Conservation (phyloP, 352 stramenopile species). For the Hyaloperonospora brassicae region DNA sequence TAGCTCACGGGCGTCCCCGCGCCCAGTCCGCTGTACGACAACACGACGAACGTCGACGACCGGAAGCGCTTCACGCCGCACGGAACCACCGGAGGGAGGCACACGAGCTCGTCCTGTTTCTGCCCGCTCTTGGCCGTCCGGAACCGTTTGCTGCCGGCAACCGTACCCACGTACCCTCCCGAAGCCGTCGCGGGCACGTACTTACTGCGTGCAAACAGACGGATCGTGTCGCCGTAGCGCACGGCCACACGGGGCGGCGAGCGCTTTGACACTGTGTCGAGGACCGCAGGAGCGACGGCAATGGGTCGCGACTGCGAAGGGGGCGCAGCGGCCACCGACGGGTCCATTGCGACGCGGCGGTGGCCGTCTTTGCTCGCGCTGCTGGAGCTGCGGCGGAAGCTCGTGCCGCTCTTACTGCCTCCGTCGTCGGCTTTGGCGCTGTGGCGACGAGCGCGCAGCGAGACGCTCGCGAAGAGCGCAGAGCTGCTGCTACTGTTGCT, state of each 20-base stretch:
- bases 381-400: conserved; percentile 17
- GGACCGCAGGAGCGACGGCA: conserved; percentile 17
- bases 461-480: conserved; percentile 31
- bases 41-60: conserved; percentile 53
- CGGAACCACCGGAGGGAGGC: conserved; percentile 45
- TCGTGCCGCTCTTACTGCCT: not conserved
- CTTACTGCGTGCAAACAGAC: conserved; percentile 56
- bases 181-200: conserved; percentile 24
- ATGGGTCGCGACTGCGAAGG: not conserved
- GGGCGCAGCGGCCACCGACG: conserved; percentile 1
- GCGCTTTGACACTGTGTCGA: conserved; percentile 37
- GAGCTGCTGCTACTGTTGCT: too few relatives aligned
- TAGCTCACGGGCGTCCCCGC: conserved; percentile 67
- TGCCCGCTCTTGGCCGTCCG: conserved; percentile 47
- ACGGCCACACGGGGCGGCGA: conserved; percentile 57
- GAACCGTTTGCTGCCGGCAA: conserved; percentile 55
- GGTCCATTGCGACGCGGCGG: conserved; percentile 11
- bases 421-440: conserved; percentile 11
- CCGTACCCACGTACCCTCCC: conserved; percentile 66
- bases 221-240: conserved; percentile 61
- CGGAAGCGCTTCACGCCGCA: conserved; percentile 34
- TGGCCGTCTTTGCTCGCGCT: conserved; percentile 16
- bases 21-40: conserved; percentile 50
- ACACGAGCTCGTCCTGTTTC: conserved; percentile 62
- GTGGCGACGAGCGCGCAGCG: conserved; percentile 18